Base-by-base conservation (phyloP, 2,329 filamentous ascomycete genomes). In the Botrytis paeoniae region DNA sequence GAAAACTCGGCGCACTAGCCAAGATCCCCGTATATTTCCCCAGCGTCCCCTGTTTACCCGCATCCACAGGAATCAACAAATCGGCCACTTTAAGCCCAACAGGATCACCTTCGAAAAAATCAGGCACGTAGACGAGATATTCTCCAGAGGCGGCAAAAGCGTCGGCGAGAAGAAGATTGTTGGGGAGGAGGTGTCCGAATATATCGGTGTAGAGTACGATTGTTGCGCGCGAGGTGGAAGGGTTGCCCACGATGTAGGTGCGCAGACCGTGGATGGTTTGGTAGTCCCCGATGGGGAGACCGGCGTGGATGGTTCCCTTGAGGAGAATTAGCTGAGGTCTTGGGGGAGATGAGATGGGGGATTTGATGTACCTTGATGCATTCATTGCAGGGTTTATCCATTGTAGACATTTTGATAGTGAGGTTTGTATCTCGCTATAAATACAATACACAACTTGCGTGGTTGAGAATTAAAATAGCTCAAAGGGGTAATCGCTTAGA, bases 1-100 rank as follows among this genome's bases (percentile, higher is more conserved):
- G 9, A 45, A 81, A 79, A 5, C 78, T 76, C 3, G 82, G 81
- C 69, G 74, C 75, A 29, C 68, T 75, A 16, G 82, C 81, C 32
- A 84, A 80, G 22, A 84, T 68, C 14, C 83, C 83, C 1, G 81
- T 82, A 73, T 83, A 84, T 71, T 82, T 83, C 14, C 75, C 73
- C 6, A 83, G 75, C 0, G 77, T 79, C 20, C 80, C 81, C 72
- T 82, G 81, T 62, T 80, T 81, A 1, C 77, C 72, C n/a, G 76
- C 79, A 69, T 83, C 80, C 29, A 81, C 79, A 1, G 82, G 82
- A 61, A 83, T 78, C 12, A 82, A 71, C 32, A 81, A 63, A 73
- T 83, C 82, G 7, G 82, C 82, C 20, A 82, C 43, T 65, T 76
- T 79, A 74, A 81, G 78, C 39, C 70, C 59, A 37, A 81, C 78